Conservation (phyloP, 2,329 filamentous ascomycete species). For the Fusarium sp. region DNA sequence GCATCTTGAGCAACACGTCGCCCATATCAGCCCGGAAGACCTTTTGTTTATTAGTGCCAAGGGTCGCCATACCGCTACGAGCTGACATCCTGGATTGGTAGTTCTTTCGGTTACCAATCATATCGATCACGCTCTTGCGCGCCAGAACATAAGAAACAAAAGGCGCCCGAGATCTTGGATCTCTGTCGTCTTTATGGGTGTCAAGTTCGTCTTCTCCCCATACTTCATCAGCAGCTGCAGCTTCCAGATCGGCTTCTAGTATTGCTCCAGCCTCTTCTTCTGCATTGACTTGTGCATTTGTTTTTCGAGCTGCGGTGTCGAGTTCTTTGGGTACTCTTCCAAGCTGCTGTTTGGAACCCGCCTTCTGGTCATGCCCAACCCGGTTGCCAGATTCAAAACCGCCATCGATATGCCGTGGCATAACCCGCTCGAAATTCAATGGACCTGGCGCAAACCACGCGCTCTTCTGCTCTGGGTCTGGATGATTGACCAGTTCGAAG, state of each 20-base stretch:
- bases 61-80: slow-evolving; percentile 47
- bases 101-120: slow-evolving; percentile 14
- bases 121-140: slow-evolving; percentile 50
- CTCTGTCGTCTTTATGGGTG: background rate
- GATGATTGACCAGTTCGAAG: slow-evolving; percentile 69
- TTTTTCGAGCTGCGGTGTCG: background rate
- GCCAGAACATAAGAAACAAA: slow-evolving; percentile 46
- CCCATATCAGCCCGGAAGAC: slow-evolving; percentile 67
- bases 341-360: background rate
- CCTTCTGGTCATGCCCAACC: background rate
- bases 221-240: background rate
- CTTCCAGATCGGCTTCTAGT: background rate
- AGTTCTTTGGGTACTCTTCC: background rate
- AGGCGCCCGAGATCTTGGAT: slow-evolving; percentile 22
- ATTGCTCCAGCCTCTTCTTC: background rate
- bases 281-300: background rate
- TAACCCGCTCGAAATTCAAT: slow-evolving; percentile 49
- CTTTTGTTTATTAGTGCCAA: background rate
- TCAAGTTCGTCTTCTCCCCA: background rate
- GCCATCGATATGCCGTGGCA: slow-evolving; percentile 27
- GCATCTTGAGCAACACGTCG: slow-evolving; percentile 61
- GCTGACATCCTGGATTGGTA: slow-evolving; percentile 29
- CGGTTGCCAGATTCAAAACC: background rate
- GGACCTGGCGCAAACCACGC: slow-evolving; percentile 70
- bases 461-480: slow-evolving; percentile 62